Base-by-base conservation (phyloP, 2,329 filamentous ascomycete genomes). In the Calonectria hongkongensis region DNA sequence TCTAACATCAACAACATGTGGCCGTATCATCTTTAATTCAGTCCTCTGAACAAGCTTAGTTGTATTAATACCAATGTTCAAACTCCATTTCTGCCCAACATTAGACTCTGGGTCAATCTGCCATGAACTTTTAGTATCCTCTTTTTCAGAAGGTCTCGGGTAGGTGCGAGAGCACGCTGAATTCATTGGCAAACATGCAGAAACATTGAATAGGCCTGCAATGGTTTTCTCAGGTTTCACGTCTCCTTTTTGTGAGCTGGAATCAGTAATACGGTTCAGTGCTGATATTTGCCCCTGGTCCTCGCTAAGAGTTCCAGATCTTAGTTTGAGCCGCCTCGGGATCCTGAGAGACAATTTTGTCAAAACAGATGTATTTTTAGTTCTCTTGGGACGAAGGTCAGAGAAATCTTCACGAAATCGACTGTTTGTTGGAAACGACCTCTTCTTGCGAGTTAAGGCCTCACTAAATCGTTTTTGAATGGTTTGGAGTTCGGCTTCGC, bases 381-480 rank as follows among this genome's bases (percentile, higher is more conserved):
- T 27, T 10, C 33, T 63, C 15, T 65, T 80, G 8, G 70, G 70
- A 9, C 48, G 25, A 8, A 47, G 28, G 6, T 54, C 43, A 5
- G 67, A 56, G 63, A 87, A 84, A 6, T 86, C 81, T 71, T 88
- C 86, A 12, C 76, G 81, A 75, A 88, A 88, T 25, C 81, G 85
- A 73, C 85, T 87, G 56, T 74, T 74, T 1, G 84, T 70, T 13
- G 79, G 80, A n/a, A 73, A 66, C 2, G 77, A 77, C 2, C 76
- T 79, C 43, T 82, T 82, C 33, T 79, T 82, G 3, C 79, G 80
- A 16, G 81, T 60, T 2, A 83, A 70, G 6, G 81, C 78, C n/a
- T 83, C 76, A 15, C 82, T 81, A 65, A 88, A 87, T n/a, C 85
- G 82, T 68, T 84, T 84, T 66, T 85, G 81, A 25, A 88, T 83